Evolutionary conservation across 768 basidiomycete species (phyloP), one percentile per base, ranked within the genome.

Genomic region (Rhodosporidiobolus sp.): DNA sequence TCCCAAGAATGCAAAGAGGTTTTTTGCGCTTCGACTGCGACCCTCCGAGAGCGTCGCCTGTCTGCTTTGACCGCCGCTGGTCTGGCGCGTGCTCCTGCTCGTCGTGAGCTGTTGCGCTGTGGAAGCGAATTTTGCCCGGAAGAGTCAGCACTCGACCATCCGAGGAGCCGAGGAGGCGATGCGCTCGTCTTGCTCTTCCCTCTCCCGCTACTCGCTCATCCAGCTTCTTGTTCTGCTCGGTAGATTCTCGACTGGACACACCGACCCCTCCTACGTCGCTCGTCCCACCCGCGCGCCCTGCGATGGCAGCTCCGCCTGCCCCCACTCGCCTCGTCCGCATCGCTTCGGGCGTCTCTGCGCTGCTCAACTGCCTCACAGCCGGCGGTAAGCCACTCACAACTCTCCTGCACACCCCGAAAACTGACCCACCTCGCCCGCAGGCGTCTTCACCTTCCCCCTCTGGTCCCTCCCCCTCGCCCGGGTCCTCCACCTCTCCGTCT

Each of bases 301-400:
- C 38, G 38, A 43, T 43, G 38, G 38, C 38, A 7, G 38, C 38
- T 43, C 38, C 8, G 7, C 38, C 38, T 14, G 38, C 38, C 38
- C 38, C 38, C 38, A 43, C 38, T 43, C 38, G 38, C 14, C 7
- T 14, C 14, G 38, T 24, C 49, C 49, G 49, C 49, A 22, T 50
- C 49, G 22, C 26, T 22, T 50, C 49, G 22, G 49, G 49, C 49
- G 49, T 26, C 16, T 45, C 68, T 4, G 62, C 68, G 1, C 61
- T 69, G 1, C 4, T 24, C 32, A 69, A 69, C 49, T 69, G 68
- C 45, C 43, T 69, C 24, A 69, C 68, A 9, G 68, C 68, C 16
- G 68, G 68, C 22, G 62, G 68, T 63, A 22, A 63, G 67, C 50
- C 32, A 14, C 17, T 17, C 3, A 20, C 22, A 7, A 3, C 12